Base-by-base conservation (phyloP, 2,329 filamentous ascomycete species). In the Penicillium palitans region DNA sequence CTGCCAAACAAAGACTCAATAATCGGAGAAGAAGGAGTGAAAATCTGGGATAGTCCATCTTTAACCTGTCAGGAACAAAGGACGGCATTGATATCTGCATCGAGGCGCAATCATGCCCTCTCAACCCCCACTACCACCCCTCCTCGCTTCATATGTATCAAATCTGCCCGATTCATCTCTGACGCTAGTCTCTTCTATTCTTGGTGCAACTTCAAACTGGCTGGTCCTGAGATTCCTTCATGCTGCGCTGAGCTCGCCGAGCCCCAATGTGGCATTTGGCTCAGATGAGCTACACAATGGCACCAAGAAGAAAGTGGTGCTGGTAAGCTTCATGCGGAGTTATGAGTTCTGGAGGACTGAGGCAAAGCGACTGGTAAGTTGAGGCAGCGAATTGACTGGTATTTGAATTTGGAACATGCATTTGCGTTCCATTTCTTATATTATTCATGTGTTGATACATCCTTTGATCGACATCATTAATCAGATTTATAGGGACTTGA, bases 301-400 rank as follows among this genome's bases (percentile, higher is more conserved):
- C 3, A 68, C 70, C 62, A 67, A 77, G 44, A 76, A 74, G 27
- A 82, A 79, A 50, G 83, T 97, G 0, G 80, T 96, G 3, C 80
- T 97, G 3, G 86, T 95, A 58, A 96, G 90, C 77, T 96, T 95
- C 76, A 78, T 96, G 75, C 83, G 90, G 60, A 89, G 93, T 67
- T 84, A 83, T 62, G 79, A 83, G 1, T 96, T 96, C 71, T 97
- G 92, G 91, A 86, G 80, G 61, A 84, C 87, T 3, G 88, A 90
- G 50, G 83, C 83, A 2, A 83, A 85, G 53, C 87, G 87, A 73
- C 74, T 91, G 69, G 89, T 90, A 76, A 63, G 81, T 68, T 6
- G 13, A 46, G 19, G 15, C 24, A 52, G 19, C 4, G n/a, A 2
- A 17, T 10, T 45, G 24, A 35, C 2, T 37, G 24, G 7, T 15